Percentiles rank a stretch among this genome's conserved stretches.
These are phyloP conservation scores for Pneumocystis canis DNA, from an alignment of 1,139 yeast species.

Conservation along the genomic window DNA sequence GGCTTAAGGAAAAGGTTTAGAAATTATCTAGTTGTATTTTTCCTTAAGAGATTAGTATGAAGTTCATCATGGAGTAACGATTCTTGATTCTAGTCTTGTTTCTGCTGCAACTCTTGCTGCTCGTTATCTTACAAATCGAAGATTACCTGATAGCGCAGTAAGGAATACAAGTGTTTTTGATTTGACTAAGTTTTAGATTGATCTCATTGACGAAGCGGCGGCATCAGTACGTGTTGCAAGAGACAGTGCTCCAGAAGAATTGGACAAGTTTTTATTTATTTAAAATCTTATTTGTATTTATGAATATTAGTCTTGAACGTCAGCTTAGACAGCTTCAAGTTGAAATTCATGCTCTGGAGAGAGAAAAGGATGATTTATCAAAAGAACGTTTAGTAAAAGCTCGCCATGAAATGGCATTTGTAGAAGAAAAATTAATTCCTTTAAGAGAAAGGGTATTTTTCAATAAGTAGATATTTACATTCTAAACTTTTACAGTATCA, in stretches of 20 bases:
- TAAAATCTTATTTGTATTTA: not conserved
- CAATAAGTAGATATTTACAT: not conserved
- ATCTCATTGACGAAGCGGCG: slow-evolving; percentile 88
- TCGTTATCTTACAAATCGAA: slow-evolving; percentile 84
- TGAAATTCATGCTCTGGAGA: slow-evolving; percentile 90
- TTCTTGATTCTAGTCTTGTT: slow-evolving; percentile 86
- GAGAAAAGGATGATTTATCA: slow-evolving; percentile 43
- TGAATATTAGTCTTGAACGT: slow-evolving; percentile 43
- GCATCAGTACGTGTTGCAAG: slow-evolving; percentile 97
- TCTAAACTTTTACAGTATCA: slow-evolving; percentile 33
- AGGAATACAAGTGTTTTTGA: not conserved
- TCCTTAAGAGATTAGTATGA: slow-evolving; percentile 41
- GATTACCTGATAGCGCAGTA: slow-evolving; percentile 84
- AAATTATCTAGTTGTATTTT: not conserved
- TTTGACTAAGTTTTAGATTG: slow-evolving; percentile 33
- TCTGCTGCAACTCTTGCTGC: slow-evolving; percentile 92
- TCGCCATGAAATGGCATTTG: slow-evolving; percentile 58
- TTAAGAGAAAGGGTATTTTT: slow-evolving; percentile 40
- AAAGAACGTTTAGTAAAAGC: slow-evolving; percentile 78
- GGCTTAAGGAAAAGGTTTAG: slow-evolving; percentile 55
- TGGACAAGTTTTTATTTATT: slow-evolving; percentile 40
- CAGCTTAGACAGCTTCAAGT: slow-evolving; percentile 81
- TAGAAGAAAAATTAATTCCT: slow-evolving; percentile 77
- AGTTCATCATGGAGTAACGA: slow-evolving; percentile 95
- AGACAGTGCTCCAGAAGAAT: slow-evolving; percentile 93